A percentile compares a stretch with the other conserved stretches of the same genome.
Conservation (phyloP, 495 filamentous ascomycete species). For the Neurospora africana region DNA sequence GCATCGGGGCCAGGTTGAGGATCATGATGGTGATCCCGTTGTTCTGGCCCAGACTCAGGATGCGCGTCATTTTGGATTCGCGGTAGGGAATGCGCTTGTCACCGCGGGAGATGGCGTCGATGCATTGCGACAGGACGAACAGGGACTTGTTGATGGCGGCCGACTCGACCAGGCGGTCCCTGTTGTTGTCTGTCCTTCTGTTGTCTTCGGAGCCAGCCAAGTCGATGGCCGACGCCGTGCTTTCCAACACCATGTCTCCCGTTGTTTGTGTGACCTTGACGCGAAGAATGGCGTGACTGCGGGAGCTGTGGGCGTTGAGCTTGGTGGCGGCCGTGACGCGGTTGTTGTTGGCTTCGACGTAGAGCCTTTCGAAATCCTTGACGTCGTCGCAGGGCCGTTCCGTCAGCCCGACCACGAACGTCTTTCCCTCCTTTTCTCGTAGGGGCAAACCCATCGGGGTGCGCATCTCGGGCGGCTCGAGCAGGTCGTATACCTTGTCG, state of each 20-base stretch:
- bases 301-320: conserved; percentile 88
- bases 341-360: conserved; percentile 91
- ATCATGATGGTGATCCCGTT: conserved; percentile 96
- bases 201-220: conserved; percentile 96
- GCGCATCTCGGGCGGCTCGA: conserved; percentile 83
- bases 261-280: conserved; percentile 75
- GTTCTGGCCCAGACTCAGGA: conserved; percentile 87
- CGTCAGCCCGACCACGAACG: conserved; percentile 81
- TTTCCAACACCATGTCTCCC: conserved; percentile 58
- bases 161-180: conserved; percentile 88
- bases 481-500: conserved; percentile 87
- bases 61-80: conserved; percentile 96
- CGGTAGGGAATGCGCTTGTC: conserved; percentile 78
- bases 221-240: conserved; percentile 89
- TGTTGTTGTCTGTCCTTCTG: conserved; percentile 84
- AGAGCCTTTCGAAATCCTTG: conserved; percentile 86
- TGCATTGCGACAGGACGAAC: conserved; percentile 90
- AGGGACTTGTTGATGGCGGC: conserved; percentile 97
- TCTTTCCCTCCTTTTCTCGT: conserved; percentile 81
- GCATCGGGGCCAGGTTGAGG: conserved; percentile 77
- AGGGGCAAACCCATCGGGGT: conserved; percentile 76
- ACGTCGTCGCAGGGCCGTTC: conserved; percentile 75
- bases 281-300: conserved; percentile 86
- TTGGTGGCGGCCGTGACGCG: conserved; percentile 88
- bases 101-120: conserved; percentile 73